A percentile compares a stretch with the other conserved stretches of the same genome.
Evolutionary conservation across 129 eudicot genomes (phyloP).

Genomic region (Chrysanthemum seticuspe): DNA sequence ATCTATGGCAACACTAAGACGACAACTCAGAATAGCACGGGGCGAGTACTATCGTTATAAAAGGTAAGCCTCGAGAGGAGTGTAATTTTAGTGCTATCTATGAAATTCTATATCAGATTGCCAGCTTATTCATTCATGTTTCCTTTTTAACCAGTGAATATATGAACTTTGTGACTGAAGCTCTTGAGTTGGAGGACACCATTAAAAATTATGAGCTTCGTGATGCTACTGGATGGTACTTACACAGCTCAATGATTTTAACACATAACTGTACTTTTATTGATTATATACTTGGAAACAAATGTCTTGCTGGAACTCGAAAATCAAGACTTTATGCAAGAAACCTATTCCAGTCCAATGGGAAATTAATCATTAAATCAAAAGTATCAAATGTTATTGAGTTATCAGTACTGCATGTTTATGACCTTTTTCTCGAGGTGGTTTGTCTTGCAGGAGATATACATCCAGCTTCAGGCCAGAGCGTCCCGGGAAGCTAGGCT

Average conservation of each 20-base stretch:
- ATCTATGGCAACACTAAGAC: slow-evolving; percentile 85
- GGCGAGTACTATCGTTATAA: slow-evolving; percentile 77
- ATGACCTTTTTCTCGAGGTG: neutral
- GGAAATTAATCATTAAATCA: neutral
- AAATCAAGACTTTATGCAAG: slow-evolving; percentile 4
- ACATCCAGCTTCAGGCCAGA: slow-evolving; percentile 86
- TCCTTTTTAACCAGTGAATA: slow-evolving; percentile 60
- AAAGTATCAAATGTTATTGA: neutral
- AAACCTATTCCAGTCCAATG: neutral
- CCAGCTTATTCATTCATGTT: slow-evolving; percentile 5
- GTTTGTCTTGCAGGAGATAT: slow-evolving; percentile 55
- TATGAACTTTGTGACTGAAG: slow-evolving; percentile 72
- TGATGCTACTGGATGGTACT: slow-evolving; percentile 53
- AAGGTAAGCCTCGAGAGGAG: slow-evolving; percentile 40
- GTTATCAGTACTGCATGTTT: neutral
- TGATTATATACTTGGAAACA: neutral
- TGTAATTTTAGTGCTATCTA: neutral
- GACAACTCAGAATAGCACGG: slow-evolving; percentile 70
- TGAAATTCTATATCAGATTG: neutral
- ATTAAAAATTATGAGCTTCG: slow-evolving; percentile 69
- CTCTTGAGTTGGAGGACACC: slow-evolving; percentile 92
- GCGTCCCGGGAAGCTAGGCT: no score
- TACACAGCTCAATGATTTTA: neutral
- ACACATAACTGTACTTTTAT: neutral
- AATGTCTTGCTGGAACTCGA: neutral